These are phyloP conservation scores for Sclerotinia borealis DNA, from an alignment of 2,329 filamentous ascomycete genomes.

Conservation along the genomic window DNA sequence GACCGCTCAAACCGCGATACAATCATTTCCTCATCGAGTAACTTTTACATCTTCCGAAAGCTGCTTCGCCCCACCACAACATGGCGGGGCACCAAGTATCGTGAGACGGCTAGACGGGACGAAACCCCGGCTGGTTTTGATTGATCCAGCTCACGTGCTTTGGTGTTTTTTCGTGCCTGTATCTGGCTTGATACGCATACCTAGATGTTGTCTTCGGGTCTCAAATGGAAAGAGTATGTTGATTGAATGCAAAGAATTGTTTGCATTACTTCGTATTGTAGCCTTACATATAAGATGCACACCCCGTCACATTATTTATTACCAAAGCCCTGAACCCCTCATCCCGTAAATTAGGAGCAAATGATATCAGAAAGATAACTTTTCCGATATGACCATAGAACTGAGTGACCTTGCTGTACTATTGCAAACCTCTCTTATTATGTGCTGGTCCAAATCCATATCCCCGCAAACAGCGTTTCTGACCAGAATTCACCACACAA, in stretches of 20 bases:
- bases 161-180: conserved; percentile 1
- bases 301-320: neutral
- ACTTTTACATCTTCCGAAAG: conserved; percentile 15
- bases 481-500: neutral
- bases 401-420: neutral
- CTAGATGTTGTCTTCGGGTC: neutral
- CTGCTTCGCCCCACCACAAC: conserved; percentile 15
- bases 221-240: neutral
- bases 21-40: conserved; percentile 15
- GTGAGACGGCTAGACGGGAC: conserved; percentile 3
- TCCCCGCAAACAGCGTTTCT: neutral
- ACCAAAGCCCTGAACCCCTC: neutral
- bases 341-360: neutral
- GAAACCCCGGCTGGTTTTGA: neutral
- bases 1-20: conserved; percentile 25
- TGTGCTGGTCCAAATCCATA: neutral
- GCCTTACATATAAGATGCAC: neutral
- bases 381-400: neutral
- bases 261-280: neutral
- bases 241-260: neutral
- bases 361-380: neutral
- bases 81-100: conserved; percentile 6
- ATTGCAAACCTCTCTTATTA: neutral
- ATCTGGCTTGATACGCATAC: neutral
- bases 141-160: conserved; percentile 4